Base-by-base conservation (phyloP, 371 early-diverging fungal species). In the Mucor mucedo region DNA sequence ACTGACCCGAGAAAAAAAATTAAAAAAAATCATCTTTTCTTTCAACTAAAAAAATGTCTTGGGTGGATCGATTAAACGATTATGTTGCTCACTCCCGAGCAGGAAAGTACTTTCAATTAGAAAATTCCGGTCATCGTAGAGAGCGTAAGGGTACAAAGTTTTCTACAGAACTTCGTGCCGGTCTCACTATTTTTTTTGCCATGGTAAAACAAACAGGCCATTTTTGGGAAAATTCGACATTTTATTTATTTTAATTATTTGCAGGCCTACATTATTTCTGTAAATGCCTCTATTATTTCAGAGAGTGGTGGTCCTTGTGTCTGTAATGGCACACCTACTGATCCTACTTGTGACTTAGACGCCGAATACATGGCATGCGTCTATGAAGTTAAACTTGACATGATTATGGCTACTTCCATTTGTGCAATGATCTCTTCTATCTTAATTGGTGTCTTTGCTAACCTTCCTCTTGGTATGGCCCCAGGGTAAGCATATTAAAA, bases 251-350 rank as follows among this genome's bases (percentile, higher is more conserved):
- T 53, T 35, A 13, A 39, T 47, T 21, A 21, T 21, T 21, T 48
- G 9, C 52, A 70, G 71, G 71, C 71, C 38, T 71, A 71, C 38
- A 71, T 71, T 53, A 71, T 71, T 41, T 84, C 87, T 5, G 90
- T 91, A 32, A 91, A 91, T 65, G 85, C 92, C 11, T 73, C 86
- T 35, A 90, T 93, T 58, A 82, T 93, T 69, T 82, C 88, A 16
- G 89, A 89, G 52, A 84, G 88, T 21, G 93, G 93, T 47, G 92
- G 92, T 40, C 73, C 89, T 40, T 93, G 92, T 70, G 87, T 80
- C 27, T 92, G 92, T 73, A 72, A 75, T 57, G 28, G 45, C 2
- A 83, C 79, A 4, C 21, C 67, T 9, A 76, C 76, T 21, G 86
- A 82, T 33, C 79, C 80, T 2, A 66, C 72, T 3, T 85, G 85